Conservation (phyloP, 2,329 filamentous ascomycete species). For the Colletotrichum somersetense region DNA sequence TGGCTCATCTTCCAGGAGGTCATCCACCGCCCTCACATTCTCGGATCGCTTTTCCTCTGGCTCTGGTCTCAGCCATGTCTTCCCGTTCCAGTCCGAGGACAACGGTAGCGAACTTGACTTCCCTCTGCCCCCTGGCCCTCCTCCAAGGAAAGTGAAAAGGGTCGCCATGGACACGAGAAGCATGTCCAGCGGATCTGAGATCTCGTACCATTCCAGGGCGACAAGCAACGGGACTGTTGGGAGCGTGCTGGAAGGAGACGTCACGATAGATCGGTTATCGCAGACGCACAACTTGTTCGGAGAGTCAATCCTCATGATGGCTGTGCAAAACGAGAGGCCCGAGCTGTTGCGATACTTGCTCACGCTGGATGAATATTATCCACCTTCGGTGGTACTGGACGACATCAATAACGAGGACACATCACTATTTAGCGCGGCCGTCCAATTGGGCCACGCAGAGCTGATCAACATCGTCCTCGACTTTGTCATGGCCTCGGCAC, state of each 20-base stretch:
- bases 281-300: conserved; percentile 79
- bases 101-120: conserved; percentile 47
- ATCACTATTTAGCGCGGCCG: conserved; percentile 88
- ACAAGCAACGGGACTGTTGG: conserved; percentile 81
- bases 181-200: conserved; percentile 86
- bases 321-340: conserved; percentile 78
- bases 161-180: conserved; percentile 93
- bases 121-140: conserved; percentile 47
- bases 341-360: conserved; percentile 85
- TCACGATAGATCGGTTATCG: conserved; percentile 82
- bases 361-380: conserved; percentile 81
- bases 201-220: conserved; percentile 84
- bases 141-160: conserved; percentile 73
- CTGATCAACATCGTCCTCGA: conserved; percentile 82
- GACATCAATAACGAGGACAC: conserved; percentile 93
- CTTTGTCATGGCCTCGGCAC: conserved; percentile 71
- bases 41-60: conserved; percentile 68
- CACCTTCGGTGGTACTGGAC: conserved; percentile 76
- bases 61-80: conserved; percentile 82
- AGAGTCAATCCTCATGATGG: conserved; percentile 91
- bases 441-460: conserved; percentile 83
- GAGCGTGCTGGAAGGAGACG: conserved; percentile 85
- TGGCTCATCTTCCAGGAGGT: conserved; percentile 56
- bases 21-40: conserved; percentile 56
- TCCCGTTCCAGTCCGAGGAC: conserved; percentile 77